A percentile compares a stretch with the other conserved stretches of the same genome.
These are phyloP conservation scores for Pseudogymnoascus sp. DNA, from an alignment of 2,329 filamentous ascomycete species.

Conservation along the genomic window DNA sequence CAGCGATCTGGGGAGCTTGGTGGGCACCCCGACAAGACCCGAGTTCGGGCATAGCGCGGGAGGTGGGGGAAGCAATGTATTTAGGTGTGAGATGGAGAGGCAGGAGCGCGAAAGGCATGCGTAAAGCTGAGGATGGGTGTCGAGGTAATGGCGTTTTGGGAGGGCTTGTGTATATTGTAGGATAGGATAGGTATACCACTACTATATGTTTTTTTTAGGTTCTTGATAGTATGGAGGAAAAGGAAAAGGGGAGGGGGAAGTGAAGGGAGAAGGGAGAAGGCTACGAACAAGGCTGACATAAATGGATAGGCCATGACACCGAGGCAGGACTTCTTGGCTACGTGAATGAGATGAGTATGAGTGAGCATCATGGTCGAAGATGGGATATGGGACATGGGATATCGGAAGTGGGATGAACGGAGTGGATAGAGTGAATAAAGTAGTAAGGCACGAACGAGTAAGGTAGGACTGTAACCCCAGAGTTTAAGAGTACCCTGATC, in stretches of 20 bases:
- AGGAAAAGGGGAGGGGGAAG: background rate
- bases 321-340: background rate
- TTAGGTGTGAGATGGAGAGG: conserved; percentile 2
- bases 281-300: background rate
- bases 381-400: background rate
- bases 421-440: background rate
- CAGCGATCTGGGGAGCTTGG: conserved; percentile 23
- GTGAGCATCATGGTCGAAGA: too few relatives aligned
- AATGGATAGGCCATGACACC: background rate
- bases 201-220: too few relatives aligned
- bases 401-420: background rate
- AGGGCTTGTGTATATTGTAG: background rate
- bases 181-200: background rate
- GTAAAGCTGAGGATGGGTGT: background rate
- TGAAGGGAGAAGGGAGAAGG: too few relatives aligned
- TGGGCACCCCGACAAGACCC: conserved; percentile 17
- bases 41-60: background rate
- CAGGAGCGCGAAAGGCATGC: background rate
- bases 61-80: background rate
- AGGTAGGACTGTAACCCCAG: background rate
- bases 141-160: background rate
- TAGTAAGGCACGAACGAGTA: background rate
- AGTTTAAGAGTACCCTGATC: background rate
- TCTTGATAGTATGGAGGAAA: background rate
- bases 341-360: too few relatives aligned